Evolutionary conservation across 192 early-diverging fungal species (phyloP).

Genomic region (Entomortierella chlamydospora): DNA sequence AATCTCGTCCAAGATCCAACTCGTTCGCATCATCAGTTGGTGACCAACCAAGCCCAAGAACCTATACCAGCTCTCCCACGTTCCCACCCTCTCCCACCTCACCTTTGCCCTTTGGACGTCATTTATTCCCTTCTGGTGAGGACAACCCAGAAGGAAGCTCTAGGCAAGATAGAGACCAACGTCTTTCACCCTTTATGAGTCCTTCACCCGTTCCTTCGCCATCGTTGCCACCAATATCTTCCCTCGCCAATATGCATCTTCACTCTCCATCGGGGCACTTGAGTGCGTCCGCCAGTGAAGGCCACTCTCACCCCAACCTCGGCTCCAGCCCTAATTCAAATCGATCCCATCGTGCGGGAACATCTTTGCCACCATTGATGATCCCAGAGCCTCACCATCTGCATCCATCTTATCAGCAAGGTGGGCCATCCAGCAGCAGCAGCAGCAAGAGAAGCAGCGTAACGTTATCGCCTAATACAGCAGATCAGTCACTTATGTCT

Average conservation of each 20-base stretch:
- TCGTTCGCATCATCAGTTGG: slow-evolving; percentile 33
- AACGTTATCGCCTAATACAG: slow-evolving; percentile 30
- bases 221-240: slow-evolving; percentile 48
- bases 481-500: slow-evolving; percentile 35
- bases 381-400: slow-evolving; percentile 48
- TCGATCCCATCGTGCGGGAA: slow-evolving; percentile 22
- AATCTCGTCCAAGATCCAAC: slow-evolving; percentile 42
- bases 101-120: slow-evolving; percentile 9
- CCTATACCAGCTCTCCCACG: slow-evolving; percentile 16
- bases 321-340: slow-evolving; percentile 18
- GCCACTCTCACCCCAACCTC: neutral
- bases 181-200: slow-evolving; percentile 11
- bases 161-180: slow-evolving; percentile 8
- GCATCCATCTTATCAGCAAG: slow-evolving; percentile 38
- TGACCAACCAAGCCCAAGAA: slow-evolving; percentile 24
- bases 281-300: neutral
- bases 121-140: slow-evolving; percentile 20
- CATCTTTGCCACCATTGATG: slow-evolving; percentile 29
- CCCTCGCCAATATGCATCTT: slow-evolving; percentile 33
- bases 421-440: too few relatives aligned
- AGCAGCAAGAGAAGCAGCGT: slow-evolving; percentile 42
- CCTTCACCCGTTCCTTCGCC: slow-evolving; percentile 27
- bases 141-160: slow-evolving; percentile 1
- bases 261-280: slow-evolving; percentile 23
- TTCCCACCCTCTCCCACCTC: slow-evolving; percentile 44